Evolutionary conservation across 805 yeast genomes (phyloP), one percentile per base, ranked within the genome.

Genomic region (Schwanniomyces sp.): DNA sequence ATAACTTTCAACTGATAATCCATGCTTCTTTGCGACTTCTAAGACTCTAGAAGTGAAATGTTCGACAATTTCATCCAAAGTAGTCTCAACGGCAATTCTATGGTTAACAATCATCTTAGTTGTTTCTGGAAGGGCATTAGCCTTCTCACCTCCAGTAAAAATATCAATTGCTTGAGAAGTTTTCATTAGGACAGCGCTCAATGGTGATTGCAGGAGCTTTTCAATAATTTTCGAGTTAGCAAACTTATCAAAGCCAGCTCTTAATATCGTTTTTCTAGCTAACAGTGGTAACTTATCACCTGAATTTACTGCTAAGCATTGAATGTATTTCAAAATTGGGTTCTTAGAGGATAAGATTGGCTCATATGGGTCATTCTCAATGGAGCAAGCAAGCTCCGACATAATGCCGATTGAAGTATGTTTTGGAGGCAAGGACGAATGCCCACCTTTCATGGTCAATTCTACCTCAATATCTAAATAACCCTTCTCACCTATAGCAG

Each of bases 391-490:
- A 44, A 88, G 67, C 47, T 84, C 82, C 3, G 88, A 74, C 47
- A 84, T 70, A 26, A 88, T 77, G 14, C 94, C 96, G 66, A 88
- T 86, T 4, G 86, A 76, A 4, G 94, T 86, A 60, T 88, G 94
- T 41, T 80, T 85, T 2, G 92, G 92, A 10, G 95, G 94, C n/a
- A 77, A 64, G 6, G 91, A 84, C 1, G 91, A 81, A 61, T 87
- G 95, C 7, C 95, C 95, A 34, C 95, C 95, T 7, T 81, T 80
- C 26, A 86, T 82, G 21, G 68, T 67, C 24, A 87, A 66, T 4
- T 74, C 72, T 40, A 85, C 69, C 21, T 55, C 50, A 7, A 77
- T 54, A 53, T 77, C 67, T 5, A 84, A 80, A 53, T 82, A 70
- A 34, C 75, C 75, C 41, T 75, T 67, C 40, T 78, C 87, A n/a